These are phyloP conservation scores for Monilinia polystroma DNA, from an alignment of 2,329 filamentous ascomycete species.

Conservation along the genomic window DNA sequence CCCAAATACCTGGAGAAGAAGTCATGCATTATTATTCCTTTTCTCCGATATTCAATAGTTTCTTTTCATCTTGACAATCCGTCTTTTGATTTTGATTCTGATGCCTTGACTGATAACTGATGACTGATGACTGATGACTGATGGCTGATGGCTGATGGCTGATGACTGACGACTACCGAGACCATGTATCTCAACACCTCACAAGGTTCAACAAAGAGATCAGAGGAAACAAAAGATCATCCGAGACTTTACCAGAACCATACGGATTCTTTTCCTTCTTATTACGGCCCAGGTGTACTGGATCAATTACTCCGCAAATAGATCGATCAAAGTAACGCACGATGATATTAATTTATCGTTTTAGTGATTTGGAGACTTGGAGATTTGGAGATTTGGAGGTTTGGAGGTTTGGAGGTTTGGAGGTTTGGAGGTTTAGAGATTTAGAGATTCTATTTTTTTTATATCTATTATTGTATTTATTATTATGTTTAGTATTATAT, in stretches of 20 bases:
- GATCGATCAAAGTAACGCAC: no score
- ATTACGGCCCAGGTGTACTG: no score
- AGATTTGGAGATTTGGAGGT: no score
- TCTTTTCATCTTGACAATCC: not conserved
- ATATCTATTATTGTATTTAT: no score
- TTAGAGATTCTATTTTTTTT: no score
- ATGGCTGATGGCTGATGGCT: not conserved
- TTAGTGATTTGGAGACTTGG: no score
- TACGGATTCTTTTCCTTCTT: not conserved
- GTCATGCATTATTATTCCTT: not conserved
- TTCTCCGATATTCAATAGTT: not conserved
- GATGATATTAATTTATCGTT: no score
- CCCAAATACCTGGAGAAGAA: not conserved
- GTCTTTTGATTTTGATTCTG: not conserved
- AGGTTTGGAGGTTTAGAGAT: no score
- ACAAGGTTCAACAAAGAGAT: conserved; percentile 7
- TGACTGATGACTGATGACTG: conserved; percentile 1
- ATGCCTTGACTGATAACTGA: no score
- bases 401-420: no score
- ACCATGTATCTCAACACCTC: not conserved
- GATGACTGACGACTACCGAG: conserved; percentile 6
- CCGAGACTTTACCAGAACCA: not conserved
- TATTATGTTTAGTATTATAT: no score
- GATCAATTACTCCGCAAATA: no score
- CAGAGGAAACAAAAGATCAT: not conserved